phyloP scores from a whole-genome alignment of 371 early-diverging fungal species.

The Dichotomocladium elegans region DNA sequence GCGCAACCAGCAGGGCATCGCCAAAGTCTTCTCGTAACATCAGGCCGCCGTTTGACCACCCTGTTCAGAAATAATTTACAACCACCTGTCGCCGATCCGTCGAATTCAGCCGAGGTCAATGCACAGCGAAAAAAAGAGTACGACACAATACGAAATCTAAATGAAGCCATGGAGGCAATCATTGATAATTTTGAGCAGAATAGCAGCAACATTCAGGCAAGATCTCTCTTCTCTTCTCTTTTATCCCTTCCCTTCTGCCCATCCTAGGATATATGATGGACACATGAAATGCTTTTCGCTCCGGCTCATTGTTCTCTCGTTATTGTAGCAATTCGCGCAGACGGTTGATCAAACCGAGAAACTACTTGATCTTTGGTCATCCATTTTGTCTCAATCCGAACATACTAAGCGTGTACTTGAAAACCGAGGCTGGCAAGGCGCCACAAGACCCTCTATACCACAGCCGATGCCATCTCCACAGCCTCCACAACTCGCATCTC shows the following conservation, averaged over 20 bases:
- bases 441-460: neutral
- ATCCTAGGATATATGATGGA: too few relatives aligned
- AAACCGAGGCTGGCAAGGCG: conserved; percentile 21
- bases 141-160: conserved; percentile 21
- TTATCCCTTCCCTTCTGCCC: too few relatives aligned
- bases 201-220: conserved; percentile 15
- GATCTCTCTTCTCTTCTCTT: too few relatives aligned
- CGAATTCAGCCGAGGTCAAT: conserved; percentile 26
- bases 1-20: conserved; percentile 4
- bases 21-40: conserved; percentile 10
- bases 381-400: conserved; percentile 29
- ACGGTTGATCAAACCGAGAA: conserved; percentile 34
- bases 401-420: conserved; percentile 32
- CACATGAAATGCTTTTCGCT: neutral
- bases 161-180: conserved; percentile 18
- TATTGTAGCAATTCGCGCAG: conserved; percentile 17
- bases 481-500: too few relatives aligned
- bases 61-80: conserved; percentile 11
- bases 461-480: neutral
- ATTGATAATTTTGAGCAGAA: conserved; percentile 20
- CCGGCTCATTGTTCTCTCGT: neutral
- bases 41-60: conserved; percentile 17
- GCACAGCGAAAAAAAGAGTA: conserved; percentile 23
- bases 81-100: conserved; percentile 27
- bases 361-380: conserved; percentile 34